These are phyloP conservation scores for Colletotrichum sp. DNA, from an alignment of 2,329 filamentous ascomycete genomes.

Conservation along the genomic window DNA sequence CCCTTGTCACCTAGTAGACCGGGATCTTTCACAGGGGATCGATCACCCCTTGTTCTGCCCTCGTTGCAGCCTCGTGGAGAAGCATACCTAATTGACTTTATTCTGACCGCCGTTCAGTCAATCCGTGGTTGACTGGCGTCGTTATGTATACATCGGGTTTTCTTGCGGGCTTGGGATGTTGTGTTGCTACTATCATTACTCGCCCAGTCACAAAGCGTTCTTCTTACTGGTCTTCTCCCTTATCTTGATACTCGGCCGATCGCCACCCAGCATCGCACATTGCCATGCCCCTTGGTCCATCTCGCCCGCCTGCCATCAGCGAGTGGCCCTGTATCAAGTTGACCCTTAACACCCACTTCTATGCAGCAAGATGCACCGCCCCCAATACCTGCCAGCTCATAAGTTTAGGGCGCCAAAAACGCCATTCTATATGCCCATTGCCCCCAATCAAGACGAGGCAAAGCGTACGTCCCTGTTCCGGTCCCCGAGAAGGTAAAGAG, in stretches of 20 bases:
- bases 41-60: not conserved
- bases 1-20: not conserved
- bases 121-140: not conserved
- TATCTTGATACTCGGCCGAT: not conserved
- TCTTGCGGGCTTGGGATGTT: not conserved
- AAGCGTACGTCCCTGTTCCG: not conserved
- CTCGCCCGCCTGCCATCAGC: not conserved
- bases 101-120: not conserved
- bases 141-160: not conserved
- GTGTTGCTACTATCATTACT: not conserved
- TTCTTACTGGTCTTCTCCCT: not conserved
- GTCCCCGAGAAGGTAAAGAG: not conserved
- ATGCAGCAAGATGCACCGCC: not conserved
- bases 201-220: not conserved
- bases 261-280: not conserved
- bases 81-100: not conserved
- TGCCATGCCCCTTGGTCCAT: not conserved
- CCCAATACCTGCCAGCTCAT: not conserved
- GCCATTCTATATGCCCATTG: not conserved
- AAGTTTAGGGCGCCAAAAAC: not conserved
- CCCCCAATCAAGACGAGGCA: not conserved
- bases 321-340: not conserved
- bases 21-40: not conserved
- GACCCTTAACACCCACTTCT: not conserved
- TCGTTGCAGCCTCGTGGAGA: not conserved